Conservation (phyloP, 2,329 filamentous ascomycete species). For the Diplodia intermedia region DNA sequence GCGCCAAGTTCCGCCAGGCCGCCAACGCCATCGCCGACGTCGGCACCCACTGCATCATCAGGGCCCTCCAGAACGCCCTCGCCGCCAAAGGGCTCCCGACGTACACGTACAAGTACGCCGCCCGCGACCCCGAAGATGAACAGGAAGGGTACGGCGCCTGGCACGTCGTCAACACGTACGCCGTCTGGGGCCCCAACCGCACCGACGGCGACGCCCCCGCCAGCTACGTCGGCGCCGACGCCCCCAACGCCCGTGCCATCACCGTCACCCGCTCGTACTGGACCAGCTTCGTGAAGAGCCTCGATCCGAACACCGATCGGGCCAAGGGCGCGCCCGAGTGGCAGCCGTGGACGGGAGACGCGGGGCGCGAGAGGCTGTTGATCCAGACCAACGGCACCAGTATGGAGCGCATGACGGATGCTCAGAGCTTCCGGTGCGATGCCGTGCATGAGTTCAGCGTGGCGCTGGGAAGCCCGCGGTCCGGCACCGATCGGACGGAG, state of each 20-base stretch:
- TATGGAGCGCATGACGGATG: constrained; percentile 49
- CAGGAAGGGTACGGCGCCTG: constrained; percentile 66
- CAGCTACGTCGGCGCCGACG: constrained; percentile 60
- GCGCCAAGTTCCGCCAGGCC: constrained; percentile 65
- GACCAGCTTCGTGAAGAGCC: constrained; percentile 72
- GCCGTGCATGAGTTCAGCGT: constrained; percentile 14
- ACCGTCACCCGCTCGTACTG: constrained; percentile 72
- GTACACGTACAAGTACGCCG: constrained; percentile 75
- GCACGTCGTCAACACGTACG: constrained; percentile 70
- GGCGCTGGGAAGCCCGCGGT: constrained; percentile 11
- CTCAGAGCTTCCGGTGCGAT: constrained; percentile 6
- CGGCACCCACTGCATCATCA: constrained; percentile 64
- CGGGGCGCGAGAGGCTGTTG: constrained; percentile 40
- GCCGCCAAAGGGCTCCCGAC: constrained; percentile 38
- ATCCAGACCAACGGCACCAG: constrained; percentile 50
- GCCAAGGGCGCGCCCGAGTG: constrained; percentile 58
- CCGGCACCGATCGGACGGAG: background rate
- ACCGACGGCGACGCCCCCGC: constrained; percentile 57
- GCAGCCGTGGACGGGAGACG: constrained; percentile 51
- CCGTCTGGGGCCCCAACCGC: constrained; percentile 71
- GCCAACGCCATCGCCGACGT: constrained; percentile 60
- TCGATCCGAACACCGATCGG: constrained; percentile 69
- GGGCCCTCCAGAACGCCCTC: constrained; percentile 59
- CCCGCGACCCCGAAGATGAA: constrained; percentile 64
- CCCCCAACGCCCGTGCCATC: constrained; percentile 63